Evolutionary conservation across 345 rosid species (phyloP).

Genomic region (Punica granatum): DNA sequence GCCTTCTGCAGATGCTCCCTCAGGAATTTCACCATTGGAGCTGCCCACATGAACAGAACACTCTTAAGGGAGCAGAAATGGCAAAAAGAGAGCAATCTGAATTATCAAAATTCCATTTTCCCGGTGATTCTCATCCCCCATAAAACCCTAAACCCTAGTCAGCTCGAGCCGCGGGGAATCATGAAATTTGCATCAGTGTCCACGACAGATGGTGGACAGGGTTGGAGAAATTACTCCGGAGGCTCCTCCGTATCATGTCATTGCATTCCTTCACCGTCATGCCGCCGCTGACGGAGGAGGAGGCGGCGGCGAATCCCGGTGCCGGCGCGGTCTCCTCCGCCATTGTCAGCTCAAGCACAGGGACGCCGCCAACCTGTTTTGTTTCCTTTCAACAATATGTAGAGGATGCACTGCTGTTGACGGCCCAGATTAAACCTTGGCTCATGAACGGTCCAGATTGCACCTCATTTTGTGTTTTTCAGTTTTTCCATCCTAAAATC

Average conservation of each 20-base stretch:
- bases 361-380: not conserved
- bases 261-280: constrained; percentile 28
- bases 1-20: constrained; percentile 81
- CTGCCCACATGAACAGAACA: constrained; percentile 21
- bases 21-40: constrained; percentile 78
- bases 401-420: not conserved
- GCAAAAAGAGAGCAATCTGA: not conserved
- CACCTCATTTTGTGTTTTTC: not conserved
- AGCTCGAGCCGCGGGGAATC: not conserved
- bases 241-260: constrained; percentile 42
- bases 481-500: no score
- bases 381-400: not conserved
- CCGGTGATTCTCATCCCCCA: not conserved
- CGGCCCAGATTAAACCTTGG: not conserved
- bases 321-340: constrained; percentile 14
- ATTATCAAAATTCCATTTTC: not conserved
- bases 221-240: constrained; percentile 30
- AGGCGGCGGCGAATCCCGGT: constrained; percentile 1
- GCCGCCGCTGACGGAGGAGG: constrained; percentile 13
- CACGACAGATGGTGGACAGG: not conserved
- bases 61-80: not conserved
- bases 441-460: not conserved
- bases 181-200: not conserved
- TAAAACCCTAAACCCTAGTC: constrained; percentile 20
- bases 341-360: constrained; percentile 13